Conservation (phyloP, 345 rosid genomes). For the Geranium brycei region DNA sequence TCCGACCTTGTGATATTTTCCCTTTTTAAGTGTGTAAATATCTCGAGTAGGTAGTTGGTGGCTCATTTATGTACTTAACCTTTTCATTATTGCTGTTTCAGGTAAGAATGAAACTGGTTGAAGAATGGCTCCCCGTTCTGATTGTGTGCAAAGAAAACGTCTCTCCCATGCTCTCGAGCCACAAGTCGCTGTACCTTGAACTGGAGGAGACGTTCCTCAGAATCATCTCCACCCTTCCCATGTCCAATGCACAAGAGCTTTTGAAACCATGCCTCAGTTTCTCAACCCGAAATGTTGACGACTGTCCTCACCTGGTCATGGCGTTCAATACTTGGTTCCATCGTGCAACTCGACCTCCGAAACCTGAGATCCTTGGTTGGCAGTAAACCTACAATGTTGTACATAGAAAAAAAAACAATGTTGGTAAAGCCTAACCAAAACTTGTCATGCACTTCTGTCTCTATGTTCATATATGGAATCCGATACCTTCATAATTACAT, state of each 20-base stretch:
- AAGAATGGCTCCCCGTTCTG: slow-evolving; percentile 67
- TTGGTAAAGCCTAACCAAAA: no score
- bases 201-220: slow-evolving; percentile 53
- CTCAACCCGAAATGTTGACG: slow-evolving; percentile 50
- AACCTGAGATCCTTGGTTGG: slow-evolving; percentile 4
- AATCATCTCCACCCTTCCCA: slow-evolving; percentile 55
- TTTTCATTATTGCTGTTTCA: slow-evolving; percentile 12
- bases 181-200: slow-evolving; percentile 34
- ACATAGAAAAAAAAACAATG: no score
- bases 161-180: slow-evolving; percentile 31
- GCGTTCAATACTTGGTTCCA: slow-evolving; percentile 72
- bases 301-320: slow-evolving; percentile 48
- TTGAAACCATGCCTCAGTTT: slow-evolving; percentile 53
- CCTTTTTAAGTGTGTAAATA: no score
- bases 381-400: no score
- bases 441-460: no score
- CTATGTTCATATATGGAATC: no score
- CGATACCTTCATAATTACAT: no score
- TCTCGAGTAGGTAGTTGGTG: no score
- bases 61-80: not conserved
- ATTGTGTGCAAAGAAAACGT: slow-evolving; percentile 40
- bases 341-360: slow-evolving; percentile 27
- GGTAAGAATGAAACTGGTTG: slow-evolving; percentile 57
- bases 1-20: no score
- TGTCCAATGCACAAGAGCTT: slow-evolving; percentile 41